A percentile compares a stretch with the other conserved stretches of the same genome.
Conservation (phyloP, 2,329 filamentous ascomycete species). For the Epichloe gansuensis region DNA sequence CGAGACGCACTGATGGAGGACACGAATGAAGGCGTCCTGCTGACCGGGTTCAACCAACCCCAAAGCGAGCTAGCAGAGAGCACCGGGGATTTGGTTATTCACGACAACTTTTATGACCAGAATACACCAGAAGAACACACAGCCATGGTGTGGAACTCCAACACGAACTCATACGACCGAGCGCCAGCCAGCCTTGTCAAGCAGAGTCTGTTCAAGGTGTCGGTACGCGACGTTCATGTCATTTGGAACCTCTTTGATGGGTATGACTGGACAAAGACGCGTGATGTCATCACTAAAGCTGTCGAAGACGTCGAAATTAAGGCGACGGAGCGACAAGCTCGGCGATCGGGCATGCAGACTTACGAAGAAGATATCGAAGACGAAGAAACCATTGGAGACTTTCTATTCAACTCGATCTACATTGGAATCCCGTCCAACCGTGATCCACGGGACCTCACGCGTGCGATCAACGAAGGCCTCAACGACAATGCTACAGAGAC, state of each 20-base stretch:
- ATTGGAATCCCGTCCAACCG: conserved; percentile 82
- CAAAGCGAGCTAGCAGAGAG: conserved; percentile 33
- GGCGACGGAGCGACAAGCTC: conserved; percentile 61
- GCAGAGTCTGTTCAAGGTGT: conserved; percentile 62
- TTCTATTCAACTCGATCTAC: conserved; percentile 97
- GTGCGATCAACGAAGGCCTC: conserved; percentile 77
- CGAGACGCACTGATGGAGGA: conserved; percentile 22
- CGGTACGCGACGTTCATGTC: conserved; percentile 75
- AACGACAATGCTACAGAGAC: conserved; percentile 83
- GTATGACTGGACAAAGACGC: conserved; percentile 87
- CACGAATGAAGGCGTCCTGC: conserved; percentile 23
- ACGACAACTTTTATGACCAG: conserved; percentile 65
- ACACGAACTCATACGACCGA: conserved; percentile 60
- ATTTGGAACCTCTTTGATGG: conserved; percentile 98
- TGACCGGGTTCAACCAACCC: conserved; percentile 20
- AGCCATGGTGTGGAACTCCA: conserved; percentile 71
- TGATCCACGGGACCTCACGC: conserved; percentile 69
- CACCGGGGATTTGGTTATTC: conserved; percentile 54
- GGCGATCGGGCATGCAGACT: conserved; percentile 42
- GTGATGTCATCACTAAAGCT: conserved; percentile 74
- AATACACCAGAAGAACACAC: conserved; percentile 46
- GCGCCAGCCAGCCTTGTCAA: conserved; percentile 48
- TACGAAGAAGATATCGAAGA: conserved; percentile 65
- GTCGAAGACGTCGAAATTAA: conserved; percentile 79
- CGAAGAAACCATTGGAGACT: conserved; percentile 82